Evolutionary conservation across 2,329 filamentous ascomycete species (phyloP).

Genomic region (Thermomyces lanuginosus): DNA sequence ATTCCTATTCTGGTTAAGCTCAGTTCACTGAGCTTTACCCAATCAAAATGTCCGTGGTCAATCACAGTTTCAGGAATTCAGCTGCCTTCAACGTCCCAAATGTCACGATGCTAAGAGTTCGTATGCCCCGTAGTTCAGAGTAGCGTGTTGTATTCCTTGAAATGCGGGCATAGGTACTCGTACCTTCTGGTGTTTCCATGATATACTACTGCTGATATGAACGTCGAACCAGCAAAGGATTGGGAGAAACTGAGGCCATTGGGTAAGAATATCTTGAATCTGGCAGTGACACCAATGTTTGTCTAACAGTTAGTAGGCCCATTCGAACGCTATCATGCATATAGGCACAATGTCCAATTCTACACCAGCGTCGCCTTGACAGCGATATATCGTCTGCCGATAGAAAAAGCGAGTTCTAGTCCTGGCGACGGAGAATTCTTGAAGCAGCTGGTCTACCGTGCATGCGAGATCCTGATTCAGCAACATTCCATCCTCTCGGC

Average conservation of each 20-base stretch:
- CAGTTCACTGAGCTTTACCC: too few species aligned
- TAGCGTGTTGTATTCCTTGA: neutral
- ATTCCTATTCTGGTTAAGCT: too few species aligned
- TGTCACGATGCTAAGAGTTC: too few species aligned
- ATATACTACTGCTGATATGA: neutral
- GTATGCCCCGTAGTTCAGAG: too few species aligned
- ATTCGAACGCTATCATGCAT: constrained; percentile 30
- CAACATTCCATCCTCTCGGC: constrained; percentile 29
- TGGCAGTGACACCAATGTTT: neutral
- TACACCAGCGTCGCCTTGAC: constrained; percentile 31
- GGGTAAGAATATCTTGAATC: constrained; percentile 1
- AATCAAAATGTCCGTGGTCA: too few species aligned
- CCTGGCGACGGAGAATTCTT: constrained; percentile 6
- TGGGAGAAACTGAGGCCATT: neutral
- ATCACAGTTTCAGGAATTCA: too few species aligned
- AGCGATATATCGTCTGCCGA: constrained; percentile 22
- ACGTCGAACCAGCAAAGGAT: neutral
- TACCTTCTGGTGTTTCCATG: neutral
- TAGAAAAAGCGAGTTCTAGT: too few species aligned
- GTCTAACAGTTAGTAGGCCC: constrained; percentile 18
- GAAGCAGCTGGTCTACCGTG: constrained; percentile 21
- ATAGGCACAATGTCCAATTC: constrained; percentile 26
- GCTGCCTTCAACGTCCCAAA: too few species aligned
- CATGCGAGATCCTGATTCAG: constrained; percentile 21
- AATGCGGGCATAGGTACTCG: neutral